Percentiles rank a stretch among this genome's conserved stretches.
These are phyloP conservation scores for Vitellaria paradoxa DNA, from an alignment of 179 eudicot species.

Conservation along the genomic window DNA sequence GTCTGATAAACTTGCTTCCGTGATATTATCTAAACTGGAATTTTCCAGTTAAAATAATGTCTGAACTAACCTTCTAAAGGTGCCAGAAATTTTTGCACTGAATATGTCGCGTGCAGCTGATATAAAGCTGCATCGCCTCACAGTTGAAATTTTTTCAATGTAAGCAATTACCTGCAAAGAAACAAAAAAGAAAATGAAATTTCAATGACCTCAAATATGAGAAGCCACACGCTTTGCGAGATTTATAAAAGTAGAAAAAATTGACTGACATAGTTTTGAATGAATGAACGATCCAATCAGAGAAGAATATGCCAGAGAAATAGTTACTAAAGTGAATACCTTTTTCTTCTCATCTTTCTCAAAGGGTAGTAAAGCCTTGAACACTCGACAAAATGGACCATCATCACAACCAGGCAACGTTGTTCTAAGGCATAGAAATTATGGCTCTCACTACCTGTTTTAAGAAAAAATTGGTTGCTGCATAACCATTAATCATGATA, in stretches of 20 bases:
- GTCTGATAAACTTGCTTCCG: not conserved
- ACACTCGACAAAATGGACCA: constrained; percentile 68
- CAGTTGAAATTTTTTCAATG: constrained; percentile 67
- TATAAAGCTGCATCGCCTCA: constrained; percentile 67
- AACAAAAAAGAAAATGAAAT: not conserved
- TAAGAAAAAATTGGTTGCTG: constrained; percentile 9
- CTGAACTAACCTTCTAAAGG: constrained; percentile 71
- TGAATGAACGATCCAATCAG: constrained; percentile 1
- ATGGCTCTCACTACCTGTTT: constrained; percentile 73
- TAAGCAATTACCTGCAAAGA: constrained; percentile 65
- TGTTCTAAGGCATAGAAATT: constrained; percentile 72
- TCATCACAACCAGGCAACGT: constrained; percentile 80
- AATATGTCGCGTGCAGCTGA: constrained; percentile 84
- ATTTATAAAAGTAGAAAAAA: not conserved
- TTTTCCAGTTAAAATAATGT: constrained; percentile 5
- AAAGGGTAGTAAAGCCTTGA: constrained; percentile 76
- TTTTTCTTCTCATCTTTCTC: constrained; percentile 78
- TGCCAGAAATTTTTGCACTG: constrained; percentile 86
- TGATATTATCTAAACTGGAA: not conserved
- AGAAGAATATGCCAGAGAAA: constrained; percentile 4
- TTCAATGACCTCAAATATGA: not conserved
- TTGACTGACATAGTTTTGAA: no score
- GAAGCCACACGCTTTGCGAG: not conserved
- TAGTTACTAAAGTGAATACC: constrained; percentile 33
- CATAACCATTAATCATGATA: not conserved